Evolutionary conservation across 2,329 filamentous ascomycete species (phyloP).

Genomic region (Whalleya microplaca): DNA sequence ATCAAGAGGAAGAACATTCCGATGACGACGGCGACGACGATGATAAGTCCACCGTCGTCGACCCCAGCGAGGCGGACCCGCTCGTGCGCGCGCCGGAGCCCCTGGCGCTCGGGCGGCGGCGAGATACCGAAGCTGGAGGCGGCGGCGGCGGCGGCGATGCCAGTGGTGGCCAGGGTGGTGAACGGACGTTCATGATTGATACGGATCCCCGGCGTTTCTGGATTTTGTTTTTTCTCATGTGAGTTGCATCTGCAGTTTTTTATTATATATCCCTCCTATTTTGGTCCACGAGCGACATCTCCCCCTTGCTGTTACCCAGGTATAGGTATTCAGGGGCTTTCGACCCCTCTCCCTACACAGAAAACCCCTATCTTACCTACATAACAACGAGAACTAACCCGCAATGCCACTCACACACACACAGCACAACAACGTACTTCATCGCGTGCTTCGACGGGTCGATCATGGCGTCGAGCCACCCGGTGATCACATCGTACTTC

Average conservation of each 20-base stretch:
- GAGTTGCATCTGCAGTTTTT: too few relatives aligned
- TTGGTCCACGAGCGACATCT: too few relatives aligned
- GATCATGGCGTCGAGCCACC: slow-evolving; percentile 80
- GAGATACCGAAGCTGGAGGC: slow-evolving; percentile 32
- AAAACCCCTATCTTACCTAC: too few relatives aligned
- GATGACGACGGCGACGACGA: slow-evolving; percentile 2
- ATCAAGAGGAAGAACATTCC: slow-evolving; percentile 3
- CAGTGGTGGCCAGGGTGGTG: slow-evolving; percentile 2
- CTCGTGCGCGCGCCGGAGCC: slow-evolving; percentile 47
- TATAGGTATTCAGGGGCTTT: too few relatives aligned
- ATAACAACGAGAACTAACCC: too few relatives aligned
- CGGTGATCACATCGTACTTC: slow-evolving; percentile 82
- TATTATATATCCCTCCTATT: too few relatives aligned
- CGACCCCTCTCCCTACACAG: too few relatives aligned
- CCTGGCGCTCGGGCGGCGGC: slow-evolving; percentile 44
- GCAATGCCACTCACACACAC: too few relatives aligned
- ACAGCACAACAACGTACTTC: slow-evolving; percentile 56
- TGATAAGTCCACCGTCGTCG: too few relatives aligned
- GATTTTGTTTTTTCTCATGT: slow-evolving; percentile 62
- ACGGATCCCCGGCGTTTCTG: slow-evolving; percentile 59
- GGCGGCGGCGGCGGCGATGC: slow-evolving; percentile 3
- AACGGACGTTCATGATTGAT: slow-evolving; percentile 46
- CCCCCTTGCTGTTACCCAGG: too few relatives aligned
- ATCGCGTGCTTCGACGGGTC: slow-evolving; percentile 73
- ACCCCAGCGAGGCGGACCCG: slow-evolving; percentile 20